Evolutionary conservation across 495 filamentous ascomycete species (phyloP), one percentile per base, ranked within the genome.

Genomic region (Mytilinidion resinicola): DNA sequence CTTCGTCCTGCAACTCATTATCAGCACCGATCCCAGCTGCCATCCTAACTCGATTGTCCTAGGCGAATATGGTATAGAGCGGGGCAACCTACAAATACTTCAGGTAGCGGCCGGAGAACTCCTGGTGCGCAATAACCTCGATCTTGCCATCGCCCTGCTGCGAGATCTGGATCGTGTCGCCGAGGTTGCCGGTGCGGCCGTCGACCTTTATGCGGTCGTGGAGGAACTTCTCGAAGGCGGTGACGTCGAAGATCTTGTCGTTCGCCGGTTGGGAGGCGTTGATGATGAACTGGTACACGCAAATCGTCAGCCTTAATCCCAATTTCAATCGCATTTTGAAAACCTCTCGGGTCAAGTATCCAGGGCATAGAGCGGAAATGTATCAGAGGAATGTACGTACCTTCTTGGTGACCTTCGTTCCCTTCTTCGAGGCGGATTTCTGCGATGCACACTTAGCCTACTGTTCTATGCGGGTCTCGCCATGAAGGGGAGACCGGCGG

Each of bases 131-230:
- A 72, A 95, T 83, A 71, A 98, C 88, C 84, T 97, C 91, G 75
- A 98, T 83, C 85, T 96, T 96, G 73, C 91, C 92, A 67, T 96
- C 93, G 67, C 87, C 89, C 64, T 80, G 71, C 82, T 95, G 87
- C 69, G 83, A 85, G 84, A 98, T 96, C 71, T 82, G 78, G 70
- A 98, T 85, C 70, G 78, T 83, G 73, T 98, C 95, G 71, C 95
- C 93, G 68, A 98, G 89, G 85, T 98, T 97, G 63, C 91, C 91
- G 68, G 90, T 88, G 71, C 91, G 91, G 82, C 90, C 90, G 56
- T 96, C 95, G 70, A 97, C 90, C 87, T 98, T 98, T 86, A 98
- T 95, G 78, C 88, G 90, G 79, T 98, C 95, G 80, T 96, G 91
- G 53, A 98, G 87, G 87, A 98, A 98, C 85, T 97, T 97, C 83